These are phyloP conservation scores for Penicillium sclerotigenum DNA, from an alignment of 2,329 filamentous ascomycete species.

Conservation along the genomic window DNA sequence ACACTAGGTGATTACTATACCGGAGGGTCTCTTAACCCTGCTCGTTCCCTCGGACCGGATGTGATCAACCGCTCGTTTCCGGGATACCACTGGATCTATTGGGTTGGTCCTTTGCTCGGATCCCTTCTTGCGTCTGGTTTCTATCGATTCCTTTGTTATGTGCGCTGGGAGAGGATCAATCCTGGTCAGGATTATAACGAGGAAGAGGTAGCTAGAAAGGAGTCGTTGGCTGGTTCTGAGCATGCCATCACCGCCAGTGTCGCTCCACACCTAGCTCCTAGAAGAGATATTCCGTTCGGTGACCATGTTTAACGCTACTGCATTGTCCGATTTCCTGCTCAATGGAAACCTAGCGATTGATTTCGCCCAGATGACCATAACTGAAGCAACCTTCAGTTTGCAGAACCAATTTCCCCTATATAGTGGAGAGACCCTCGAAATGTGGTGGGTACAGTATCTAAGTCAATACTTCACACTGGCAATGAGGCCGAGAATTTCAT, in stretches of 20 bases:
- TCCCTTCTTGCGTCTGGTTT: slow-evolving; percentile 49
- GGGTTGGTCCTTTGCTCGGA: slow-evolving; percentile 48
- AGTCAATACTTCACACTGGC: background rate
- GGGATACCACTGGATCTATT: slow-evolving; percentile 52
- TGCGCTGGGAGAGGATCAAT: slow-evolving; percentile 45
- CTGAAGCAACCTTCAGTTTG: background rate
- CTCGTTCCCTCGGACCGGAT: slow-evolving; percentile 48
- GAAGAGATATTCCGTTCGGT: background rate
- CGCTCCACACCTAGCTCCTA: background rate
- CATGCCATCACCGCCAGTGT: slow-evolving; percentile 11
- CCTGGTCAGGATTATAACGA: slow-evolving; percentile 56
- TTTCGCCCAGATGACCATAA: background rate
- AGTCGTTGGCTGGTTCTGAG: slow-evolving; percentile 14
- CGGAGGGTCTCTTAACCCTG: slow-evolving; percentile 49
- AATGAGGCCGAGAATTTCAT: background rate
- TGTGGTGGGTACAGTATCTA: background rate
- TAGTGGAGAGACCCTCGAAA: background rate
- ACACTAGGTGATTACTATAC: slow-evolving; percentile 46
- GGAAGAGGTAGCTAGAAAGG: slow-evolving; percentile 25
- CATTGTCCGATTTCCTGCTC: background rate
- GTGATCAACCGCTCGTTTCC: slow-evolving; percentile 47
- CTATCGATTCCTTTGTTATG: slow-evolving; percentile 48
- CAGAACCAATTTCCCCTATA: background rate
- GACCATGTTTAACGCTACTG: slow-evolving; percentile 1
- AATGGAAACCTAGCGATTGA: no score